Base-by-base conservation (phyloP, 208 protist genomes). In the Acanthamoeba sp. region DNA sequence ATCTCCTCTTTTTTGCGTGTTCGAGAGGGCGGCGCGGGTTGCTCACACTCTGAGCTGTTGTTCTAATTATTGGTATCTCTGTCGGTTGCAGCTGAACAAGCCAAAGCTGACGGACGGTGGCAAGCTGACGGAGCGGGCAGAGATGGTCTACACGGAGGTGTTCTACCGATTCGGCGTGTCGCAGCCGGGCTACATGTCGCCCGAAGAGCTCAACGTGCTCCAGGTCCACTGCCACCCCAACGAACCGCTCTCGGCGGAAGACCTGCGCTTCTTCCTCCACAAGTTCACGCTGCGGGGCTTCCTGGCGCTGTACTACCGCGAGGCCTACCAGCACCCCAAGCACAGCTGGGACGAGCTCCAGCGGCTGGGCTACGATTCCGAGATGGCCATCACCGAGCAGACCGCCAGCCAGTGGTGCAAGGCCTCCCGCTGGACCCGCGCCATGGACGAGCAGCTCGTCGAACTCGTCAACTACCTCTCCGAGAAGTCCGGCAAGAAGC, bases 401-500 rank as follows among this genome's bases (percentile, higher is more conserved):
- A 59, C 78, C 1, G 78, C 78, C n/a, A 27, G 10, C 34, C 48
- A 62, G 78, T 87, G 78, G 78, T 87, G 78, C 78, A 62, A 52
- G 48, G 40, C 78, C 27, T 87, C 78, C 9, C 78, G 78, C 45
- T 91, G 85, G 85, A 73, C 55, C 6, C 38, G 14, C 24, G 55
- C 85, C 12, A 91, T 91, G 85, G 85, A 91, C 57, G 57, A 91
- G 42, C 85, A 91, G 59, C 85, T 91, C 27, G 85, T 91, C 2
- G 85, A 91, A 29, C 85, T 91, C 85, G 85, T 91, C 85, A 87
- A 87, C 48, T 59, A 38, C 24, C 40, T 87, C 78, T 55, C 78
- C 24, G 78, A 87, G 45, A 52, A 59, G 78, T 62, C 78, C n/a
- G 78, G 78, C 24, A 87, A 87, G 48, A 29, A 40, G 48, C 78